Percentiles rank a stretch among this genome's conserved stretches.
Evolutionary conservation across 2,329 filamentous ascomycete species (phyloP).

Genomic region (Nemania sp.): DNA sequence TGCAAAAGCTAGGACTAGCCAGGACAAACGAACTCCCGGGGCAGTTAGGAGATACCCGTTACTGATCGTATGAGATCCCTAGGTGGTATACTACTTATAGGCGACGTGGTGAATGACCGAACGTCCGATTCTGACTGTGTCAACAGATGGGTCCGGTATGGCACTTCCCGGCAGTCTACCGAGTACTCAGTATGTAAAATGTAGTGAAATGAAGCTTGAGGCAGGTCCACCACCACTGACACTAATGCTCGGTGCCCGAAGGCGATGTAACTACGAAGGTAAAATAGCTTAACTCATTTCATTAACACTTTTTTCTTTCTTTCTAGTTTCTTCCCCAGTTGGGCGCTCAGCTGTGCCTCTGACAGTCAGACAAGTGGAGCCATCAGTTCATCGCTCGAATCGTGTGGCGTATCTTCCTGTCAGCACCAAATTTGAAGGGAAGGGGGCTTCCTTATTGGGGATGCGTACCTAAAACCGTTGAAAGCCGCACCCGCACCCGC

Average conservation of each 20-base stretch:
- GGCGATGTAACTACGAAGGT: slow-evolving; percentile 13
- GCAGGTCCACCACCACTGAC: slow-evolving; percentile 9
- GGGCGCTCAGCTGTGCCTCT: slow-evolving; percentile 22
- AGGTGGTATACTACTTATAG: slow-evolving; percentile 25
- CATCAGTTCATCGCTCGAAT: background rate
- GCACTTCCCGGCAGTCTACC: background rate
- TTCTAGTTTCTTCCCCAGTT: slow-evolving; percentile 13
- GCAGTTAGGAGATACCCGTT: slow-evolving; percentile 5
- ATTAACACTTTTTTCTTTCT: slow-evolving; percentile 1
- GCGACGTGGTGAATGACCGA: slow-evolving; percentile 6
- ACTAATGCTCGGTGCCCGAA: slow-evolving; percentile 15
- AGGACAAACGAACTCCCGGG: slow-evolving; percentile 9
- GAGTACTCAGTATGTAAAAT: background rate
- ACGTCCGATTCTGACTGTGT: slow-evolving; percentile 21
- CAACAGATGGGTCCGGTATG: background rate
- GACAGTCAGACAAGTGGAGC: slow-evolving; percentile 35
- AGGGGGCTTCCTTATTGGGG: slow-evolving; percentile 1
- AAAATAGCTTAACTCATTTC: slow-evolving; percentile 16
- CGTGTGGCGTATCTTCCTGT: slow-evolving; percentile 29
- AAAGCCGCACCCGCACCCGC: slow-evolving; percentile 32
- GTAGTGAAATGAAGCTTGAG: slow-evolving; percentile 18
- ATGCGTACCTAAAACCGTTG: slow-evolving; percentile 11
- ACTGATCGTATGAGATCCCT: slow-evolving; percentile 29
- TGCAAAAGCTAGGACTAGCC: background rate
- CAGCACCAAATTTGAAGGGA: slow-evolving; percentile 25